phyloP scores from a whole-genome alignment of 2,329 filamentous ascomycete genomes.

The Leptographium flavum region DNA sequence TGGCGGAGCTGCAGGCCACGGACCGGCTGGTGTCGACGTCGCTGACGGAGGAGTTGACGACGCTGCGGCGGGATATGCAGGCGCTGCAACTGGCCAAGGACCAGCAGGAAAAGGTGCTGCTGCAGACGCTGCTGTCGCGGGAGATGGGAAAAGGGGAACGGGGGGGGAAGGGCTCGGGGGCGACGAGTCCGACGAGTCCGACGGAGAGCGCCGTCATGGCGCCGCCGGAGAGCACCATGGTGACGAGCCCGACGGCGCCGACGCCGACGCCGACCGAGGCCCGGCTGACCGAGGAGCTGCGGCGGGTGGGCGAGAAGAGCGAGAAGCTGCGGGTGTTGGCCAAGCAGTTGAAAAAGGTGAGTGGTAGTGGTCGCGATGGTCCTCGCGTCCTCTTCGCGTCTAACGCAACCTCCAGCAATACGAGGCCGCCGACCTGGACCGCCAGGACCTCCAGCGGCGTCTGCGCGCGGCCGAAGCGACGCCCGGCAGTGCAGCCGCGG shows the following conservation, averaged over 20 bases:
- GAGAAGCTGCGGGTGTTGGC: constrained; percentile 42
- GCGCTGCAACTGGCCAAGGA: constrained; percentile 36
- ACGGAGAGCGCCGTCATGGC: too few relatives aligned
- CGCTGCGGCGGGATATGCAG: constrained; percentile 36
- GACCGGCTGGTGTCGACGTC: constrained; percentile 45
- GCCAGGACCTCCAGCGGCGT: constrained; percentile 19
- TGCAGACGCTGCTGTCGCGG: constrained; percentile 45
- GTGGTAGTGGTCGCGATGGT: constrained; percentile 14
- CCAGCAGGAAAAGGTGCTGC: constrained; percentile 42
- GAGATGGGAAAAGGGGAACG: constrained; percentile 38
- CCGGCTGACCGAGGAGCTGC: constrained; percentile 18
- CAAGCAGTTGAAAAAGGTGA: constrained; percentile 45
- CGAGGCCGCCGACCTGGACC: constrained; percentile 42
- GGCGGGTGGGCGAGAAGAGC: constrained; percentile 36
- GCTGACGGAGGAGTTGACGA: constrained; percentile 42
- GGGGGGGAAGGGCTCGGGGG: constrained; percentile 13
- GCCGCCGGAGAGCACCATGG: too few relatives aligned
- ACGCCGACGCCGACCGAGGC: constrained; percentile 11
- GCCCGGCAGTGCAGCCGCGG: constrained; percentile 36
- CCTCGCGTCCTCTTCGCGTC: not conserved
- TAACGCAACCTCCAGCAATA: constrained; percentile 35
- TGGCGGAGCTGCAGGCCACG: constrained; percentile 43
- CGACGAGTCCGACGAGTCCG: constrained; percentile 3
- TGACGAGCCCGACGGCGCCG: not conserved
- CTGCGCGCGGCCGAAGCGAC: constrained; percentile 17